Evolutionary conservation across 768 basidiomycete species (phyloP), one percentile per base, ranked within the genome.

Genomic region (Russula earlei): DNA sequence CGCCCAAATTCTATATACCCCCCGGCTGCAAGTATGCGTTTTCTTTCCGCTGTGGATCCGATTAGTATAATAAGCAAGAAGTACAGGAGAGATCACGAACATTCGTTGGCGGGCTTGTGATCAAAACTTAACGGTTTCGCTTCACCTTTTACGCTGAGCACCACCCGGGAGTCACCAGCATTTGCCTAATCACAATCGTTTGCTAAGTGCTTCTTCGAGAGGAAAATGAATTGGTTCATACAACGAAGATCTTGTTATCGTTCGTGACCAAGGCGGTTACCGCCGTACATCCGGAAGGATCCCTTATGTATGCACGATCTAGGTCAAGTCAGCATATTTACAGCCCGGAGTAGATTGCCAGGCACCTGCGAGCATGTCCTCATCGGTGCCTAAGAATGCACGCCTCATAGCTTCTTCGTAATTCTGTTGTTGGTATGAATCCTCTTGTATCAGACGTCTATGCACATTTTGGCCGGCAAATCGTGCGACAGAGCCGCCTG

Each of bases 1-100:
- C 96, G 87, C 33, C 93, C 94, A 66, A 83, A 97, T 69, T 98
- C 93, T 57, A 99, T 85, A 65, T 89, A 99, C 42, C 96, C 96
- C 42, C 96, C 96, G 27, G 93, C 96, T 34, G 79, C 83, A 33
- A 81, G 76, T 65, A 99, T 96, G 34, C 96, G 86, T 25, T 79
- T 77, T 65, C 78, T 88, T 72, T 99, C 96, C 63, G 73, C 91
- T 92, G 64, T 5, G 25, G 31, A 59, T 25, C 52, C 40, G 49
- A 29, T 62, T 55, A 58, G 52, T 27, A 49, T 29, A 29, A 52
- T 20, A 25, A 34, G 20, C 37, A 56, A 31, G 40, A 44, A 49
- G 17, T 36, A 58, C 36, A 59, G 48, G 43, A 27, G 41, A 29
- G 29, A 37, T 46, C 22, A 71, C 85, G 63, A 55, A 91, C 90